These are phyloP conservation scores for Macrolepiota fuliginosa DNA, from an alignment of 768 basidiomycete species.

Conservation along the genomic window DNA sequence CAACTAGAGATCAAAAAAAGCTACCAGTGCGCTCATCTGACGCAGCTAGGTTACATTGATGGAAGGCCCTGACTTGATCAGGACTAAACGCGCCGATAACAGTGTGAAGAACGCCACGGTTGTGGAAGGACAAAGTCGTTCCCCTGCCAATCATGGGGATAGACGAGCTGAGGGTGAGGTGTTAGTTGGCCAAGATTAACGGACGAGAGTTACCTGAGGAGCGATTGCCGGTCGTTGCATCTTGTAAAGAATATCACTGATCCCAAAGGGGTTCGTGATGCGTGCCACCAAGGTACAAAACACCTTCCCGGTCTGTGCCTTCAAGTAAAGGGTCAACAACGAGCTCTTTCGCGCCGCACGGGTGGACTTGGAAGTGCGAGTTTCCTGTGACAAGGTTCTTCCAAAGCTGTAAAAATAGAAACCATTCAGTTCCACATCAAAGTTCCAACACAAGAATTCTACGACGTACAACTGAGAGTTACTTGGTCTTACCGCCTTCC, in stretches of 20 bases:
- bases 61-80: too few relatives aligned
- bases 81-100: constrained; percentile 75
- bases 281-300: constrained; percentile 82
- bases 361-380: constrained; percentile 77
- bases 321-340: too few relatives aligned
- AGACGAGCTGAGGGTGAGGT: constrained; percentile 54
- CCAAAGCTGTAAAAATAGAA: too few relatives aligned
- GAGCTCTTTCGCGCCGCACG: too few relatives aligned
- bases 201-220: constrained; percentile 48
- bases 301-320: constrained; percentile 54
- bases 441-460: constrained; percentile 18
- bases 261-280: constrained; percentile 68
- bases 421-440: not conserved
- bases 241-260: too few relatives aligned
- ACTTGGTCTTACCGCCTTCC: constrained; percentile 75
- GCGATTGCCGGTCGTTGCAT: too few relatives aligned
- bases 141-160: constrained; percentile 82
- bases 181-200: not conserved
- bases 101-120: constrained; percentile 76
- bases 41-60: constrained; percentile 85
- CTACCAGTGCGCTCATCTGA: constrained; percentile 70
- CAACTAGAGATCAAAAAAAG: too few relatives aligned
- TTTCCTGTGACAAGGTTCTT: constrained; percentile 83
- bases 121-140: constrained; percentile 84
- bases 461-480: constrained; percentile 51